Conservation (phyloP, 1,139 yeast genomes). For the Candida dubliniensis region DNA sequence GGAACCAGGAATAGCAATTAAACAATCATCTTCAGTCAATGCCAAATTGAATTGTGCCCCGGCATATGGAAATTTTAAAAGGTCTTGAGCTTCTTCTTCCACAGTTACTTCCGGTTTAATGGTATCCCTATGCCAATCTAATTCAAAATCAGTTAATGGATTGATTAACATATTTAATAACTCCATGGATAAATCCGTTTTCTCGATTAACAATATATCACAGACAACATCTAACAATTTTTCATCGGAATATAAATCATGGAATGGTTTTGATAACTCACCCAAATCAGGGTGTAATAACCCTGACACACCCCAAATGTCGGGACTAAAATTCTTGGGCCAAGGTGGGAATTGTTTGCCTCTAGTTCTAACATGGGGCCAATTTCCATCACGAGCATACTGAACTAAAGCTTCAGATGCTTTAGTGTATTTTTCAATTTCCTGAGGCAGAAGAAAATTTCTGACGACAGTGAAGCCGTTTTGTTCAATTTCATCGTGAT, state of each 20-base stretch:
- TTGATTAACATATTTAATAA: conserved; percentile 57
- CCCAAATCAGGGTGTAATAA: conserved; percentile 51
- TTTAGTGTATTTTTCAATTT: conserved; percentile 34
- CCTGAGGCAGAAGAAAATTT: conserved; percentile 42
- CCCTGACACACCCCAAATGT: conserved; percentile 58
- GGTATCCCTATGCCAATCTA: conserved; percentile 60
- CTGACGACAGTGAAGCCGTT: conserved; percentile 48
- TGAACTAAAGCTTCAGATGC: conserved; percentile 47
- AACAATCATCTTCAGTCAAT: conserved; percentile 48
- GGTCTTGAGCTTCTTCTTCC: conserved; percentile 46
- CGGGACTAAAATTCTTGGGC: conserved; percentile 55
- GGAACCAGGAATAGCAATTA: conserved; percentile 53
- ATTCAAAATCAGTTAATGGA: conserved; percentile 55
- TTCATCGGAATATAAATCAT: conserved; percentile 45
- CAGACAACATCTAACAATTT: conserved; percentile 43
- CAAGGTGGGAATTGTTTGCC: conserved; percentile 64
- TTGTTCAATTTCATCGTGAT: conserved; percentile 39
- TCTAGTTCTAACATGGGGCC: conserved; percentile 54
- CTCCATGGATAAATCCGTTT: conserved; percentile 47
- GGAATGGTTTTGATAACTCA: conserved; percentile 40
- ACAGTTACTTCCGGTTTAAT: conserved; percentile 50
- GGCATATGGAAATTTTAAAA: conserved; percentile 43
- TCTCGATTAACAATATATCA: conserved; percentile 46
- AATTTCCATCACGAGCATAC: conserved; percentile 49
- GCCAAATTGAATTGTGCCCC: conserved; percentile 60